Percentiles rank a stretch among this genome's conserved stretches.
Conservation (phyloP, 805 yeast genomes). For the Saturnispora gosingensis region DNA sequence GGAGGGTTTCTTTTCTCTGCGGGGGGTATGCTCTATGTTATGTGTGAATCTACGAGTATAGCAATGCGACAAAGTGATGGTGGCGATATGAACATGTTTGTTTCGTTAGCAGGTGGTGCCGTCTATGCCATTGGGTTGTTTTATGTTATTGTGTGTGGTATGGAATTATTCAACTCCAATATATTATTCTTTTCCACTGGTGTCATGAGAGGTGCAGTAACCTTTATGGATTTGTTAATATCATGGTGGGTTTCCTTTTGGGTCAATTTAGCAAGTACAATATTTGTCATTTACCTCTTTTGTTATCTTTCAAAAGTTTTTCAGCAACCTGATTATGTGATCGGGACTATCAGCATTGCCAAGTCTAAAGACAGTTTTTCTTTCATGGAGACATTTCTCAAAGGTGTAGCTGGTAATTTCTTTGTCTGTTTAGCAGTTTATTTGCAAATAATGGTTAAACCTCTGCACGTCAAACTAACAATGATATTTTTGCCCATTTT, state of each 20-base stretch:
- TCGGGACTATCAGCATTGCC: constrained; percentile 42
- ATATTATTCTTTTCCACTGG: constrained; percentile 65
- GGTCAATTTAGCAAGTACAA: constrained; percentile 52
- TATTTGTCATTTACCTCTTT: constrained; percentile 58
- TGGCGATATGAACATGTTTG: constrained; percentile 39
- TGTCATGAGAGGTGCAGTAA: constrained; percentile 58
- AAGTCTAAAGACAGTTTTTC: constrained; percentile 33
- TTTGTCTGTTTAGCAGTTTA: constrained; percentile 69
- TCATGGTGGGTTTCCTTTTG: constrained; percentile 63
- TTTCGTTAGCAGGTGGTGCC: constrained; percentile 48
- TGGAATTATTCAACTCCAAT: constrained; percentile 68
- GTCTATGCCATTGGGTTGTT: constrained; percentile 66
- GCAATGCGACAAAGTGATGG: constrained; percentile 22
- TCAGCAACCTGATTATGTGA: constrained; percentile 30
- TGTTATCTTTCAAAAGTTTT: constrained; percentile 49
- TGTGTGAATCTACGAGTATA: constrained; percentile 45
- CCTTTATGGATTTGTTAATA: constrained; percentile 49
- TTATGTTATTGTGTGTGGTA: constrained; percentile 66
- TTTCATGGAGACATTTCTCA: constrained; percentile 58
- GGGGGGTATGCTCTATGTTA: constrained; percentile 63
- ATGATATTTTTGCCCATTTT: constrained; percentile 61
- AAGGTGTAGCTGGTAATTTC: constrained; percentile 69
- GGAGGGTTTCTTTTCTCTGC: constrained; percentile 63
- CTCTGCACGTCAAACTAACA: constrained; percentile 63
- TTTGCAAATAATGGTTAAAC: constrained; percentile 69